phyloP scores from a whole-genome alignment of 768 basidiomycete species.

The Cyclocybe cylindracea region DNA sequence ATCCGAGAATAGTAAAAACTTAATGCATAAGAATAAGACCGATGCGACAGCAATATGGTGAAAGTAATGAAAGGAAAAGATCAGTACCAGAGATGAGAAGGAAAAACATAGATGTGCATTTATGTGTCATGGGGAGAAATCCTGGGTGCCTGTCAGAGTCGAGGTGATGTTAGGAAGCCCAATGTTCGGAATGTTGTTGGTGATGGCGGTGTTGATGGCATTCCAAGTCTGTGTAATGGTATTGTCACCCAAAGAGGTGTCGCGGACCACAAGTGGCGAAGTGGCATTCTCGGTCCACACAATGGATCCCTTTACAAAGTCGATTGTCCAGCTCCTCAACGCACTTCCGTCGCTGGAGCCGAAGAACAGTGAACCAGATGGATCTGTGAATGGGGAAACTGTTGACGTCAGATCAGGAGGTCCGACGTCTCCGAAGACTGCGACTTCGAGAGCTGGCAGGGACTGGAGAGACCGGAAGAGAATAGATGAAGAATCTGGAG shows the following conservation, averaged over 20 bases:
- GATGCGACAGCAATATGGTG: neutral
- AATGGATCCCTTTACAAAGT: conserved; percentile 35
- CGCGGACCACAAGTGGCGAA: conserved; percentile 51
- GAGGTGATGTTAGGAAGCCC: conserved; percentile 46
- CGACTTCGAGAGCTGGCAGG: conserved; percentile 60
- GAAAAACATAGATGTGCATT: conserved; percentile 14
- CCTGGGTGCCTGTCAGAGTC: conserved; percentile 33
- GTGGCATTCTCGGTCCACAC: conserved; percentile 56
- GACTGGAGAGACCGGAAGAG: conserved; percentile 41
- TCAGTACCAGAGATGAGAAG: neutral
- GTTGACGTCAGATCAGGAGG: conserved; percentile 48
- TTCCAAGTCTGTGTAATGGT: conserved; percentile 53
- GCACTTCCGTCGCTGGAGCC: conserved; percentile 51
- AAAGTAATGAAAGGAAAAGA: conserved; percentile 4
- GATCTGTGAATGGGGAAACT: conserved; percentile 51
- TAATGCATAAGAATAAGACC: too few relatives aligned
- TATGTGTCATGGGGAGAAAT: conserved; percentile 28
- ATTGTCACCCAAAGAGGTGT: conserved; percentile 43
- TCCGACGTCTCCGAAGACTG: conserved; percentile 58
- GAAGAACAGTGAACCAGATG: conserved; percentile 56
- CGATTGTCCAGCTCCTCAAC: conserved; percentile 57
- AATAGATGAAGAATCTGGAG: conserved; percentile 40
- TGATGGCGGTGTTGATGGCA: conserved; percentile 38
- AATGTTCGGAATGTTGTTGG: conserved; percentile 27
- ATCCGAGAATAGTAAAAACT: too few relatives aligned